Evolutionary conservation across 1,284 basidiomycete genomes (phyloP).

Genomic region (Ceratobasidium sp.): DNA sequence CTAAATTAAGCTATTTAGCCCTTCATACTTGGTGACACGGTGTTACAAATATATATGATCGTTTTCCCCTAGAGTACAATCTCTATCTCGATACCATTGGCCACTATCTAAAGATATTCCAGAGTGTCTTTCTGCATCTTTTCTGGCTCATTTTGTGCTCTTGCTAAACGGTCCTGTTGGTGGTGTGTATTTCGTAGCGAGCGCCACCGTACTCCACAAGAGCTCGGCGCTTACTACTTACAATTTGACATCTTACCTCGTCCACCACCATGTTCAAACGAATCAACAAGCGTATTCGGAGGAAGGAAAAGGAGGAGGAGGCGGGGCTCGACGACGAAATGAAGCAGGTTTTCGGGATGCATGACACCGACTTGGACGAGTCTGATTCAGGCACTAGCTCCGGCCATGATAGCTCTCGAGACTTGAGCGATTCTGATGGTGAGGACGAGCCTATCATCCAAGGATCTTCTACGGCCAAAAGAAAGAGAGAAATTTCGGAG

Average conservation of each 20-base stretch:
- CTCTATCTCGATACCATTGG: too few species aligned
- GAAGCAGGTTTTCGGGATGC: conserved; percentile 77
- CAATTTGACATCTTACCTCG: background rate
- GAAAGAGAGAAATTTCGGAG: conserved; percentile 31
- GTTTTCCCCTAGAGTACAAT: too few species aligned
- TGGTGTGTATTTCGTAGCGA: too few species aligned
- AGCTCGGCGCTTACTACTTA: background rate
- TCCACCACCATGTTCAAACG: conserved; percentile 80
- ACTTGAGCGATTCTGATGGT: conserved; percentile 28
- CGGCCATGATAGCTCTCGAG: conserved; percentile 49
- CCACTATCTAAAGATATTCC: too few species aligned
- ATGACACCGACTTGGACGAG: conserved; percentile 81
- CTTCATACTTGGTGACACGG: too few species aligned
- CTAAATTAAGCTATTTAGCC: too few species aligned
- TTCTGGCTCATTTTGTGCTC: too few species aligned
- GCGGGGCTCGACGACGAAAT: conserved; percentile 76
- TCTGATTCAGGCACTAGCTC: conserved; percentile 62
- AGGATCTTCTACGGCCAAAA: conserved; percentile 34
- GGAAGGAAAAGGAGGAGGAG: conserved; percentile 75
- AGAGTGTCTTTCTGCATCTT: too few species aligned
- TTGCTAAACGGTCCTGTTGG: too few species aligned
- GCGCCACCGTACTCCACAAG: background rate
- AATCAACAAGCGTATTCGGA: conserved; percentile 75
- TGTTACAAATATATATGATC: too few species aligned
- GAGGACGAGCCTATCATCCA: conserved; percentile 48